Evolutionary conservation across 108 stramenopile species (phyloP).

Genomic region (Aurantiochytrium sp.): DNA sequence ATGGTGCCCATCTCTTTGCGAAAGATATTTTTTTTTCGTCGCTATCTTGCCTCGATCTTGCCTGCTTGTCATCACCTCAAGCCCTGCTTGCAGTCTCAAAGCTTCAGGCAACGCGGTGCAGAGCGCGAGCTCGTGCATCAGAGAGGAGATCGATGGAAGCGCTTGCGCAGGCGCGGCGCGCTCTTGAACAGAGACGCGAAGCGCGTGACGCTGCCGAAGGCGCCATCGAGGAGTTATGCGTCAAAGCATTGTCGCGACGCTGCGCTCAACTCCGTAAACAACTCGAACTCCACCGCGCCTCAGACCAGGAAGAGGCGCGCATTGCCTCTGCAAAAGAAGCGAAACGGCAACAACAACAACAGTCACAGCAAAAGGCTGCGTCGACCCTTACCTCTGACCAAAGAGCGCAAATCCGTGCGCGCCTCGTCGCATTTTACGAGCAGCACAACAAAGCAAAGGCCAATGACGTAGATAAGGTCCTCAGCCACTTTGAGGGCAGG

Average conservation of each 20-base stretch:
- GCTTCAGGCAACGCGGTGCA: no score
- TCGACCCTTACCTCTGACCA: not conserved
- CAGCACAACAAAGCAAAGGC: not conserved
- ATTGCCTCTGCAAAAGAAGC: not conserved
- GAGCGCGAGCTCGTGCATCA: no score
- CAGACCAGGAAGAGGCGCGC: not conserved
- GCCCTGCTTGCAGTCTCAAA: no score
- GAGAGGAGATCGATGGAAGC: not conserved
- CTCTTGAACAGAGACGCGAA: not conserved
- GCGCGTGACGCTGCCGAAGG: not conserved
- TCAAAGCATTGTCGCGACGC: not conserved
- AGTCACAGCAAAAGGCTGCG: not conserved
- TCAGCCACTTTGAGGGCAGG: not conserved
- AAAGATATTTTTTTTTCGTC: no score
- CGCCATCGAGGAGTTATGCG: not conserved
- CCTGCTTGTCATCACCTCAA: no score
- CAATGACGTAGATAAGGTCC: not conserved
- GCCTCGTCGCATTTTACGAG: not conserved
- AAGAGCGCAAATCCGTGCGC: not conserved
- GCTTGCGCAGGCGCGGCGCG: not conserved
- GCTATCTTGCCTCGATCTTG: no score
- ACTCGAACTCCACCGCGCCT: not conserved
- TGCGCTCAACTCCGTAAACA: not conserved
- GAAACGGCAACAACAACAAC: not conserved
- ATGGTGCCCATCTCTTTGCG: no score